phyloP scores from a whole-genome alignment of 768 basidiomycete genomes.

The Lactarius pseudohatsudake region DNA sequence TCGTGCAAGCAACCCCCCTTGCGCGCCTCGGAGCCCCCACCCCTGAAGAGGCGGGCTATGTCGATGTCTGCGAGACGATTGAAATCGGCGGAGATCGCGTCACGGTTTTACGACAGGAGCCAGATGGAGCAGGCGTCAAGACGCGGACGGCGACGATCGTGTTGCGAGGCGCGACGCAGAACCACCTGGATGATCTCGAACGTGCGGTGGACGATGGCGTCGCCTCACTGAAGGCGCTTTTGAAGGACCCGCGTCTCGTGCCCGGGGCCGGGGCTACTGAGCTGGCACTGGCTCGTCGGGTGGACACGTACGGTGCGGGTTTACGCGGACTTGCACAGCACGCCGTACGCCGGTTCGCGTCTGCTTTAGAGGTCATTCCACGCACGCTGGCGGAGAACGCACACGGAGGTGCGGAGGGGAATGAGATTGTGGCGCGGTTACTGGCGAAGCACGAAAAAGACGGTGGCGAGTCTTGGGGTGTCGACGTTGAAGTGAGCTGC shows the following conservation, averaged over 20 bases:
- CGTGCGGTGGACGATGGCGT: conserved; percentile 96
- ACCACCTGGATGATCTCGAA: conserved; percentile 93
- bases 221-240: conserved; percentile 88
- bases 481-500: conserved; percentile 77
- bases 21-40: conserved; percentile 96
- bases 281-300: conserved; percentile 82
- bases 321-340: conserved; percentile 92
- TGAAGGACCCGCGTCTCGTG: conserved; percentile 88
- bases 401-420: conserved; percentile 84
- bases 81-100: conserved; percentile 98
- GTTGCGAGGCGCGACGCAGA: conserved; percentile 90
- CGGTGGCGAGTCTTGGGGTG: conserved; percentile 74
- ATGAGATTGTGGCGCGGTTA: conserved; percentile 84
- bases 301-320: conserved; percentile 85
- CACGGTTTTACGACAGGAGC: conserved; percentile 88
- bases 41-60: conserved; percentile 90
- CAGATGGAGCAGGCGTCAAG: conserved; percentile 52
- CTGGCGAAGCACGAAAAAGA: conserved; percentile 88
- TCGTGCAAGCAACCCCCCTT: conserved; percentile 94
- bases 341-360: conserved; percentile 85
- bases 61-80: conserved; percentile 92
- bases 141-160: conserved; percentile 93
- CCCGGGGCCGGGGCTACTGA: conserved; percentile 95
- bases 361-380: conserved; percentile 89
- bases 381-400: conserved; percentile 95